phyloP scores from a whole-genome alignment of 2,329 filamentous ascomycete species.

The Cryphonectria radicalis region DNA sequence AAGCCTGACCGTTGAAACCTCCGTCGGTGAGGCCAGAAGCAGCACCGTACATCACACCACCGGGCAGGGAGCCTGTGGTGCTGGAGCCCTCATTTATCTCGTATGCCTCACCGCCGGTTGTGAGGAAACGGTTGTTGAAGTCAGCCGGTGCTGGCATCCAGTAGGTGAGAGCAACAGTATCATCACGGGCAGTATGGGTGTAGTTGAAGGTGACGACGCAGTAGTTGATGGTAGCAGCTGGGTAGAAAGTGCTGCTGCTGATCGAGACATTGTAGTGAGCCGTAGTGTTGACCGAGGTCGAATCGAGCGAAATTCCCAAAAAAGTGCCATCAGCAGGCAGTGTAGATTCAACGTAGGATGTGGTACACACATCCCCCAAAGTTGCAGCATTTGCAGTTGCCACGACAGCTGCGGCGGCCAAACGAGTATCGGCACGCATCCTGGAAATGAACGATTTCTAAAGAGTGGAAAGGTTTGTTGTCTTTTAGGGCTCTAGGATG shows the following conservation, averaged over 20 bases:
- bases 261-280: neutral
- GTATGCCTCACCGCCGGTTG: conserved; percentile 2
- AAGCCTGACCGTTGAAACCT: neutral
- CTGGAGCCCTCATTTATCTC: neutral
- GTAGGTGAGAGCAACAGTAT: neutral
- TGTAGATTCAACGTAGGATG: neutral
- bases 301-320: neutral
- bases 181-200: neutral
- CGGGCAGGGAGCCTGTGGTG: neutral
- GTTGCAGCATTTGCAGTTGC: neutral
- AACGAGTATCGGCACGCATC: neutral
- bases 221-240: neutral
- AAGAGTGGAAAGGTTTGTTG: neutral
- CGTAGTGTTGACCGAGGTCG: neutral
- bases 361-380: neutral
- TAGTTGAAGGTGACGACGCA: conserved; percentile 4
- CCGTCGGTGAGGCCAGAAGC: neutral
- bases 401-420: neutral
- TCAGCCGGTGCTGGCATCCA: neutral
- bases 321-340: neutral
- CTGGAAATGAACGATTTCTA: neutral
- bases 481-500: too few relatives aligned
- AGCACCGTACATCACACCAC: conserved; percentile 2
- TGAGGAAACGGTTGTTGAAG: conserved; percentile 1
- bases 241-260: conserved; percentile 1